Percentiles rank a stretch among this genome's conserved stretches.
Evolutionary conservation across 495 filamentous ascomycete species (phyloP).

Genomic region (Elaphomyces granulatus): DNA sequence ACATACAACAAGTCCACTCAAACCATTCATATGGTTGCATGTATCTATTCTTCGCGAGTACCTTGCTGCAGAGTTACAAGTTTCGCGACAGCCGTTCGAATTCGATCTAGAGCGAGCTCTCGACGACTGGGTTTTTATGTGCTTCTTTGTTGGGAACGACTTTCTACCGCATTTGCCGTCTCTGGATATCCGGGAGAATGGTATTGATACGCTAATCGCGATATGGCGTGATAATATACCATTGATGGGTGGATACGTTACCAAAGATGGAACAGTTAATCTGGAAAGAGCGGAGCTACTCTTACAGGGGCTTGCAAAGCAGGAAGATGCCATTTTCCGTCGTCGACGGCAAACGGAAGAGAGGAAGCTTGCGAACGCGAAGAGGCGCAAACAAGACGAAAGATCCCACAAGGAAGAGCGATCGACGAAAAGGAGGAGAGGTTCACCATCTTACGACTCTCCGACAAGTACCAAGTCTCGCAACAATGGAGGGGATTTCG

Average conservation of each 20-base stretch:
- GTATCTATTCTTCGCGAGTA: conserved; percentile 88
- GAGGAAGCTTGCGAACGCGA: conserved; percentile 59
- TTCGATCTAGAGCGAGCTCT: conserved; percentile 91
- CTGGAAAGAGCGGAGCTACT: conserved; percentile 79
- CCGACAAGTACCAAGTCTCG: conserved; percentile 14
- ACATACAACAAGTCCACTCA: conserved; percentile 47
- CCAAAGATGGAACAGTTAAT: conserved; percentile 85
- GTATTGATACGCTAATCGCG: conserved; percentile 86
- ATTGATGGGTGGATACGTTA: conserved; percentile 85
- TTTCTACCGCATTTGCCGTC: conserved; percentile 95
- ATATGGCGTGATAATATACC: conserved; percentile 94
- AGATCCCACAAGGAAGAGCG: conserved; percentile 36
- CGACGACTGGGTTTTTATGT: conserved; percentile 99
- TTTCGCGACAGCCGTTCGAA: conserved; percentile 63
- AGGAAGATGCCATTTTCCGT: conserved; percentile 88
- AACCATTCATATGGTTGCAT: conserved; percentile 98
- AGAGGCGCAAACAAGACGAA: conserved; percentile 60
- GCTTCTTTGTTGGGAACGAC: conserved; percentile 99
- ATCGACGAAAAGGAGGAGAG: conserved; percentile 28
- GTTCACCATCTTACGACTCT: conserved; percentile 32
- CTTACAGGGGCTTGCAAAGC: conserved; percentile 75
- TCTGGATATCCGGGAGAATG: conserved; percentile 91
- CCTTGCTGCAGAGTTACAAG: conserved; percentile 72
- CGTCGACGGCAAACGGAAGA: conserved; percentile 73
- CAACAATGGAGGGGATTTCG: conserved; percentile 12